A percentile compares a stretch with the other conserved stretches of the same genome.
Evolutionary conservation across 352 stramenopile species (phyloP).

Genomic region (Detonula confervacea): DNA sequence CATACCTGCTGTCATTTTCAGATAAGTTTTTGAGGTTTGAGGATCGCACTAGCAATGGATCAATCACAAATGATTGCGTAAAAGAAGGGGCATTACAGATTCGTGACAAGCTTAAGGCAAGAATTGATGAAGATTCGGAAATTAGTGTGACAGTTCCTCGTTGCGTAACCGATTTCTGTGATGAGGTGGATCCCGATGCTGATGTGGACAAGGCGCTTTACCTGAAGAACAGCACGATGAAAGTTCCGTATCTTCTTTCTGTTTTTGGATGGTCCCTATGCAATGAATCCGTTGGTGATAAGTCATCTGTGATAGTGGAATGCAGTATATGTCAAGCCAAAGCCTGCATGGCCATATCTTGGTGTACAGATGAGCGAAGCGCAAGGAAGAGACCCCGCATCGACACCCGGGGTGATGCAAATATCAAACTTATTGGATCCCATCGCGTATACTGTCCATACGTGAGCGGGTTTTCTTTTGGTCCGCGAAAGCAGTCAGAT

Average conservation of each 20-base stretch:
- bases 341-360: constrained; percentile 19
- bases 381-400: constrained; percentile 12
- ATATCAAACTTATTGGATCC: constrained; percentile 43
- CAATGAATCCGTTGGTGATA: constrained; percentile 10
- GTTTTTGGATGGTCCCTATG: constrained; percentile 36
- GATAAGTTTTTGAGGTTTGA: constrained; percentile 43
- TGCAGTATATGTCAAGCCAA: constrained; percentile 42
- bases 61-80: constrained; percentile 25
- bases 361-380: not conserved
- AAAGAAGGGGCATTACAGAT: constrained; percentile 30
- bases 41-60: constrained; percentile 43
- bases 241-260: constrained; percentile 25
- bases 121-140: not conserved
- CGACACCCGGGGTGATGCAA: constrained; percentile 3
- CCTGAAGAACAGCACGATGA: constrained; percentile 6
- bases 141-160: constrained; percentile 12
- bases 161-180: constrained; percentile 17
- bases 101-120: constrained; percentile 5
- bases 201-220: constrained; percentile 8
- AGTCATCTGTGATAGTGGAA: constrained; percentile 12
- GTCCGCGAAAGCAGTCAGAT: no score
- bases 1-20: constrained; percentile 42
- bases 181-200: constrained; percentile 7
- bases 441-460: constrained; percentile 49
- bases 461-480: constrained; percentile 40